phyloP scores from a whole-genome alignment of 805 yeast genomes.

The Scheffersomyces stipitis region DNA sequence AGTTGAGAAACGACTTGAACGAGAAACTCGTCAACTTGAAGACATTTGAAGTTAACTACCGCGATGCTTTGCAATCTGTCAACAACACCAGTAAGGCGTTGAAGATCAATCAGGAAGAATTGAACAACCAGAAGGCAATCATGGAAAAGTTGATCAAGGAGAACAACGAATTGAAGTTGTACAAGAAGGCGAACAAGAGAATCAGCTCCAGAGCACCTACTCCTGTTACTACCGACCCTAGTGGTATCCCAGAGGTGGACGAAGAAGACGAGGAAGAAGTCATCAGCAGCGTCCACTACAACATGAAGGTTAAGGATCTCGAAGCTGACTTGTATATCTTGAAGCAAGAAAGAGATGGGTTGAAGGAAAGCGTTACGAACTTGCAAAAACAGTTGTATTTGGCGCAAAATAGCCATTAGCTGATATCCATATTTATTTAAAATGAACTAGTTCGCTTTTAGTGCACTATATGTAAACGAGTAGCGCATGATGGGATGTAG shows the following conservation, averaged over 20 bases:
- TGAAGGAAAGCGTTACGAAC: constrained; percentile 58
- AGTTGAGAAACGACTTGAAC: constrained; percentile 34
- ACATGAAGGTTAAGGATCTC: constrained; percentile 74
- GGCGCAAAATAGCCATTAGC: constrained; percentile 9
- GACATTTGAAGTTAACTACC: constrained; percentile 62
- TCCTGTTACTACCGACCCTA: constrained; percentile 16
- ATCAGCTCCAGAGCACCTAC: constrained; percentile 27
- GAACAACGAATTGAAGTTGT: constrained; percentile 65
- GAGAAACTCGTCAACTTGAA: constrained; percentile 29
- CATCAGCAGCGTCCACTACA: constrained; percentile 55
- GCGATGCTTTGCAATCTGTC: constrained; percentile 68
- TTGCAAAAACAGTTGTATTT: constrained; percentile 58
- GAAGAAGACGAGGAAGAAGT: constrained; percentile 16
- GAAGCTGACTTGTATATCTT: constrained; percentile 81
- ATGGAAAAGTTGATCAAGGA: constrained; percentile 61
- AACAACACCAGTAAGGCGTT: constrained; percentile 76
- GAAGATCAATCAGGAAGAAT: constrained; percentile 69
- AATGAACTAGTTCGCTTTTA: too few relatives aligned
- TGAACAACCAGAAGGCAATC: constrained; percentile 55
- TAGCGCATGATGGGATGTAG: neutral
- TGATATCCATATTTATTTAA: too few relatives aligned
- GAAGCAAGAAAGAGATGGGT: constrained; percentile 80
- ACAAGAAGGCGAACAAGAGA: constrained; percentile 42
- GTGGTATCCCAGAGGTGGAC: constrained; percentile 13
- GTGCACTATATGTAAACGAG: neutral